Base-by-base conservation (phyloP, 2,329 filamentous ascomycete species). In the Fusarium anthophilum region DNA sequence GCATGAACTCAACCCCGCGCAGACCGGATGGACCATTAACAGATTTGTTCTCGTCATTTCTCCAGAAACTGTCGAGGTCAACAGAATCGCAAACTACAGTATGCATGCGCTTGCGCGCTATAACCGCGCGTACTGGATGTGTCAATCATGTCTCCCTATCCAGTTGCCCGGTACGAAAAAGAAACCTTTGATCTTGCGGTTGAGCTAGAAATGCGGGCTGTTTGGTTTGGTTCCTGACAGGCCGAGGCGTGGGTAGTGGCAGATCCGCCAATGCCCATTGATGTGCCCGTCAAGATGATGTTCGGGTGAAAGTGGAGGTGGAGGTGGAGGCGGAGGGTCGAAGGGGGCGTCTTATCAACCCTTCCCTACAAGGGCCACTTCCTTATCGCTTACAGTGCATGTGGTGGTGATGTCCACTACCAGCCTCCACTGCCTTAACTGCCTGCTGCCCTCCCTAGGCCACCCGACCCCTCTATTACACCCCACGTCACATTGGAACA, bases 181-280 rank as follows among this genome's bases (percentile, higher is more conserved):
- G 60, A 47, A 61, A 68, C 58, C 38, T 43, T 69, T 45, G 48
- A 69, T 50, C 61, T 48, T 48, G 44, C 56, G 55, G 37, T n/a
- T 58, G 56, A 67, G 54, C 67, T 63, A 71, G 62, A 70, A 66
- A 56, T 63, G 63, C 62, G 60, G 47, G 37, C 48, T 45, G 66
- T 63, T 76, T 64, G 62, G 51, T 66, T 55, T 30, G 57, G 59
- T 77, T 72, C 70, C 69, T 70, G 73, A 59, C 69, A 74, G 68
- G 71, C 65, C 65, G 73, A 59, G 66, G 55, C 41, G 57, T 61
- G 41, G 73, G 74, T 58, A 74, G 51, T 55, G 37, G 51, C 37
- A 55, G 74, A 76, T 74, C 73, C 63, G 69, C 63, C 58, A 54
- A 38, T 63, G 63, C 57, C 58, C 58, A 54, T 43, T 60, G 59